These are phyloP conservation scores for Calonectria hawksworthii DNA, from an alignment of 2,329 filamentous ascomycete species.

Conservation along the genomic window DNA sequence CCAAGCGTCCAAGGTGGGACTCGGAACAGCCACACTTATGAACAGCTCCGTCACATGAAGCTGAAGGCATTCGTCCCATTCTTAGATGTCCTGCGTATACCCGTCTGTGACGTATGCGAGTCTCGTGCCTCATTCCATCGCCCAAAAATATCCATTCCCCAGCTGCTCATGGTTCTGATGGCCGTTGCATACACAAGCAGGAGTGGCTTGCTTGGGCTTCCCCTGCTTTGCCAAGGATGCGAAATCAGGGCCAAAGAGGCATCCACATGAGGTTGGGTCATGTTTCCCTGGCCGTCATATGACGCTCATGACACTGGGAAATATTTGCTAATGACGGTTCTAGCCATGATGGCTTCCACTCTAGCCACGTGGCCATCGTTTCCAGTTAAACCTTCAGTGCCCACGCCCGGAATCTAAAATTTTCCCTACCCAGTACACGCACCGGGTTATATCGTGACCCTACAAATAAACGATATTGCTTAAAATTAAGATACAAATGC, in stretches of 20 bases:
- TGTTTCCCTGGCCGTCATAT: not conserved
- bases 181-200: not conserved
- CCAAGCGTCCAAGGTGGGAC: not conserved
- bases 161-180: not conserved
- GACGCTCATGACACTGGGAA: not conserved
- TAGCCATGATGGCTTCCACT: not conserved
- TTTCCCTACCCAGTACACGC: not conserved
- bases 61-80: not conserved
- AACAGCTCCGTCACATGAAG: not conserved
- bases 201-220: not conserved
- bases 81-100: not conserved
- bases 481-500: not conserved
- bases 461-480: not conserved
- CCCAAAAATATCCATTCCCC: not conserved
- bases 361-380: constrained; percentile 1
- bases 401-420: not conserved
- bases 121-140: not conserved
- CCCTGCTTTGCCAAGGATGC: not conserved
- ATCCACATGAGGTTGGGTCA: not conserved
- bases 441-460: not conserved
- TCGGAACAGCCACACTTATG: not conserved
- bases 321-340: not conserved
- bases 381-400: not conserved
- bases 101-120: not conserved
- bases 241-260: not conserved